Evolutionary conservation across 176 grass and related monocot genomes (phyloP).

Genomic region (Eremochloa ophiuroides): DNA sequence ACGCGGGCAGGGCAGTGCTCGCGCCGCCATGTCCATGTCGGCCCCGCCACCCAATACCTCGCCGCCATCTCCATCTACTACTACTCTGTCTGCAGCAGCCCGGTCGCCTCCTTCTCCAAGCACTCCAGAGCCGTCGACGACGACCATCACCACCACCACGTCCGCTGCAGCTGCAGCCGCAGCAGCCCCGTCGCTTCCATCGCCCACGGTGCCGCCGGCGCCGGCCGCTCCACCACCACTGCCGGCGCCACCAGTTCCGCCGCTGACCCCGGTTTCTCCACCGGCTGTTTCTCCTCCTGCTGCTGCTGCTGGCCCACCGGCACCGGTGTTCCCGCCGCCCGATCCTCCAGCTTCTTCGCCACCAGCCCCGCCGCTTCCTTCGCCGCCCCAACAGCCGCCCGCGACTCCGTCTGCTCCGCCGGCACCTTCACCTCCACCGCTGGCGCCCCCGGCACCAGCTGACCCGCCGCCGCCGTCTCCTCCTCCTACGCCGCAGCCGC

Average conservation of each 20-base stretch:
- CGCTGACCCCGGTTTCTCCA: not conserved
- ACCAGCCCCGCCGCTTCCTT: not conserved
- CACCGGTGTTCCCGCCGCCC: not conserved
- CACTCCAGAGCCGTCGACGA: not conserved
- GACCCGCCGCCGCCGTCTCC: not conserved
- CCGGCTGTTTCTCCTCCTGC: not conserved
- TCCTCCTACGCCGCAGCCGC: not conserved
- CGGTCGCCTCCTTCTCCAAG: not conserved
- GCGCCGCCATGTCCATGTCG: not conserved
- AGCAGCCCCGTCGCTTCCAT: not conserved
- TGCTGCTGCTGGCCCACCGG: not conserved
- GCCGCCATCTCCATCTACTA: not conserved
- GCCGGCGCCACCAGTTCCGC: not conserved
- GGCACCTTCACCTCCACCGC: not conserved
- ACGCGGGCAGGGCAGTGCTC: not conserved
- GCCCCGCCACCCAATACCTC: not conserved
- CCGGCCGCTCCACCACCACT: not conserved
- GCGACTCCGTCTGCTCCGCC: not conserved
- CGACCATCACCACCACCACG: no score
- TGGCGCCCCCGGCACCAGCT: not conserved
- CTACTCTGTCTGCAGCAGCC: not conserved
- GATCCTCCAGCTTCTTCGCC: not conserved
- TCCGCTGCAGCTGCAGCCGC: no score
- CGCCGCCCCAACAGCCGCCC: not conserved
- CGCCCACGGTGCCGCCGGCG: not conserved